Evolutionary conservation across 2,329 filamentous ascomycete genomes (phyloP).

Genomic region (Apiospora arundinis): DNA sequence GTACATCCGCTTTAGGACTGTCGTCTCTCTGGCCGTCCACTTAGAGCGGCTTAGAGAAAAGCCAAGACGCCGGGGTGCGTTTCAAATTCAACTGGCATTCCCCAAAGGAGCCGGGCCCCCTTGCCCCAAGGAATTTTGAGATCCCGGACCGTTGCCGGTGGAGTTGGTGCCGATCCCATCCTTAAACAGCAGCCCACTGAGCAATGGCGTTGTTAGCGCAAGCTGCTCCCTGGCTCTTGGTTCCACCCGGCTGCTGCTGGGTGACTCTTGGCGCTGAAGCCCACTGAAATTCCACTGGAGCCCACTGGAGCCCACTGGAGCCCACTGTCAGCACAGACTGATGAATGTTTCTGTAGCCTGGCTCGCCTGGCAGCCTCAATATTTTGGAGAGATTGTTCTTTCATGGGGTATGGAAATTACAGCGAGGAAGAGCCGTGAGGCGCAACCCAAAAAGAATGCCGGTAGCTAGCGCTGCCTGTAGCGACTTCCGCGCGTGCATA

Average conservation of each 20-base stretch:
- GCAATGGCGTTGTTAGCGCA: conserved; percentile 28
- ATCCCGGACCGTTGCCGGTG: conserved; percentile 36
- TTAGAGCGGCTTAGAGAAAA: conserved; percentile 27
- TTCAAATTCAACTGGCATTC: conserved; percentile 44
- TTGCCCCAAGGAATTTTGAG: conserved; percentile 19
- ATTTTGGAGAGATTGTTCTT: conserved; percentile 18
- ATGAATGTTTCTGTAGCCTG: conserved; percentile 20
- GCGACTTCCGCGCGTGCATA: conserved; percentile 11
- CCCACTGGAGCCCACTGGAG: neutral
- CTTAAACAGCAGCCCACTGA: conserved; percentile 31
- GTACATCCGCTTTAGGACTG: conserved; percentile 31
- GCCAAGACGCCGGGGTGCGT: conserved; percentile 41
- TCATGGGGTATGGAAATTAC: conserved; percentile 36
- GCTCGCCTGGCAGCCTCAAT: conserved; percentile 17
- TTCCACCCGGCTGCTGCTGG: neutral
- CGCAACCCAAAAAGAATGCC: conserved; percentile 25
- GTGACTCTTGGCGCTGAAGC: conserved; percentile 8
- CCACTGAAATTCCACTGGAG: too few species aligned
- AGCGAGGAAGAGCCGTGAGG: conserved; percentile 43
- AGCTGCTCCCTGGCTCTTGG: neutral
- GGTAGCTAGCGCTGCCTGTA: conserved; percentile 4
- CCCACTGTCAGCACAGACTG: conserved; percentile 19
- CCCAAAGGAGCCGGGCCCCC: conserved; percentile 34
- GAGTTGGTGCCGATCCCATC: conserved; percentile 37
- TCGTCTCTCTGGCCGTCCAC: conserved; percentile 30